Evolutionary conservation across 78 protist species (phyloP).

Genomic region (Cyanophora paradoxa): DNA sequence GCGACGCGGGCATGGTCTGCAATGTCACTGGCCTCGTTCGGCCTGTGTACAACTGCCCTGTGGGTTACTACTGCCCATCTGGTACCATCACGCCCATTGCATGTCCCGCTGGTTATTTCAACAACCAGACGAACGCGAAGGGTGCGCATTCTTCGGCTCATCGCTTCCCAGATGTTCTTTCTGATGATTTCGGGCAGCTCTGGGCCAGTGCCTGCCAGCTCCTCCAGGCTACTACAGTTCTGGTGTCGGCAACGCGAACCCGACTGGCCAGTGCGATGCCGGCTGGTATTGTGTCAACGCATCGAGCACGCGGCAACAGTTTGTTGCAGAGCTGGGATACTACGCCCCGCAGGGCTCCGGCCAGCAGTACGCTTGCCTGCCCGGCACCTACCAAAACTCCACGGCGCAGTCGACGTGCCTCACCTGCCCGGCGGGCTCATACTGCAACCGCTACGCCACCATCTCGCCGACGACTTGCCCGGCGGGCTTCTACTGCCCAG

Average conservation of each 20-base stretch:
- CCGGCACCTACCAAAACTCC: too few species aligned
- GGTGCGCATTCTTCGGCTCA: not conserved
- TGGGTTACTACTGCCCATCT: constrained; percentile 16
- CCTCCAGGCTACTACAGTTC: too few species aligned
- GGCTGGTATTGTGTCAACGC: constrained; percentile 38
- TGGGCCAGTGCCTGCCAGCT: too few species aligned
- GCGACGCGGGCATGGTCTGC: constrained; percentile 12
- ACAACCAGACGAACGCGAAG: constrained; percentile 32
- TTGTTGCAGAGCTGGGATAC: too few species aligned
- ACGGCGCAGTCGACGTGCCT: too few species aligned
- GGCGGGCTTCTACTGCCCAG: not conserved
- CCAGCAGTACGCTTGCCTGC: not conserved
- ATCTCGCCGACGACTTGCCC: not conserved
- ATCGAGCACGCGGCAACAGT: not conserved
- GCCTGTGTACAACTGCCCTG: not conserved
- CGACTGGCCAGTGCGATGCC: constrained; percentile 31
- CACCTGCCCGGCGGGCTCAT: not conserved
- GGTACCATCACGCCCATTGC: constrained; percentile 2
- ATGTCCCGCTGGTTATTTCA: too few species aligned
- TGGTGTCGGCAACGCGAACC: too few species aligned
- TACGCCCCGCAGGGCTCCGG: not conserved
- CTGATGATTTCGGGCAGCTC: too few species aligned
- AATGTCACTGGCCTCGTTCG: not conserved
- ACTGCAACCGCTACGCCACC: not conserved
- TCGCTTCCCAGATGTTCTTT: too few species aligned